Base-by-base conservation (phyloP, 2,329 filamentous ascomycete genomes). In the Xylaria sp. region DNA sequence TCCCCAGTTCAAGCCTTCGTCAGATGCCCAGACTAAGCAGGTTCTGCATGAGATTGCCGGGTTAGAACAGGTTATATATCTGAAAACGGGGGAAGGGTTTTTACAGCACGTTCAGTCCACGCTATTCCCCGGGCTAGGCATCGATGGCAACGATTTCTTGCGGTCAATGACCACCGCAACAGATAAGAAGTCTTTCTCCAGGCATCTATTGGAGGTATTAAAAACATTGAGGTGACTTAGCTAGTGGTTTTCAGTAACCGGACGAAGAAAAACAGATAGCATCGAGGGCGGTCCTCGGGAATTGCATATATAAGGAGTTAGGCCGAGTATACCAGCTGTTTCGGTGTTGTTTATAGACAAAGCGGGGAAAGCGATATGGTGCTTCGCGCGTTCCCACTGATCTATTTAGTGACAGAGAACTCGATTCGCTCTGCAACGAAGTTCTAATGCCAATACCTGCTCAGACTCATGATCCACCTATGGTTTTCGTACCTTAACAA, bases 11-110 rank as follows among this genome's bases (percentile, higher is more conserved):
- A 89, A 89, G 60, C 85, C 91, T 1, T 86, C 87, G 59, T 74
- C 77, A 50, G 94, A 99, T 70, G 92, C 92, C 1, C 92, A 96
- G 75, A 90, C 90, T 29, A 90, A 89, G 70, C 89, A 92, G 71
- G 90, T 97, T 1, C 82, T 99, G 38, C 87, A 86, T 50, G 94
- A 99, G 76, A 91, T 96, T 58, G 92, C 92, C 2, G 84, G 82
- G 2, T 75, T 99, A 54, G 92, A 99, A 73, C 91, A 94, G 73
- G 88, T 84, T 34, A 94, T 99, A 58, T 93, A 97, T 69, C 81
- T 84, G 63, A 97, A 97, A 77, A 93, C 91, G 11, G 94, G 94
- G 21, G 84, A 89, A 47, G 81, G 85, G 51, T 97, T 96, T 70
- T 81, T 93, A 20, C 81, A 83, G 56, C 82, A 89, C 65, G 72